Conservation (phyloP, 2,329 filamentous ascomycete genomes). For the Aspergillus thermomutatus region DNA sequence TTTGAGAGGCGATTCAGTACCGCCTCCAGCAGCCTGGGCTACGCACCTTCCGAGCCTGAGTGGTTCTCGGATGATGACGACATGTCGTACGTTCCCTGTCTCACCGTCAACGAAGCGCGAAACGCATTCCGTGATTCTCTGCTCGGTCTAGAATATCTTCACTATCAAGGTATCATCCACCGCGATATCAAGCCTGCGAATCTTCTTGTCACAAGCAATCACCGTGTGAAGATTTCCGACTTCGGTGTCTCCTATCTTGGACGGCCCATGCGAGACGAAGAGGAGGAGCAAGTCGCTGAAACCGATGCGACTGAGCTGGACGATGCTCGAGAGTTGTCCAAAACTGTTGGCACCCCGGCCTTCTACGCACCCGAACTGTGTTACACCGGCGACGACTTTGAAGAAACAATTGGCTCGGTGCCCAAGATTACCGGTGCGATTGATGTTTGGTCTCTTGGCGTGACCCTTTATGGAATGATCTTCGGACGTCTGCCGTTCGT, state of each 20-base stretch:
- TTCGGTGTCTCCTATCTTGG: slow-evolving; percentile 98
- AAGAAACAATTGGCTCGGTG: slow-evolving; percentile 50
- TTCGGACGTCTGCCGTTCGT: slow-evolving; percentile 92
- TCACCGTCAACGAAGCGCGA: slow-evolving; percentile 79
- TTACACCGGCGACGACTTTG: slow-evolving; percentile 70
- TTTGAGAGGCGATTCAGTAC: slow-evolving; percentile 74
- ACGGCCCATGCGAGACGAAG: slow-evolving; percentile 76
- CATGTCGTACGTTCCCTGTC: slow-evolving; percentile 87
- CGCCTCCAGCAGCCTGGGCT: slow-evolving; percentile 61
- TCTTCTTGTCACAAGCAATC: slow-evolving; percentile 77
- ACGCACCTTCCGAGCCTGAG: slow-evolving; percentile 44
- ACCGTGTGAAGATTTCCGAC: slow-evolving; percentile 94
- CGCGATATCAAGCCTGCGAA: slow-evolving; percentile 88
- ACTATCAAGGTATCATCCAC: slow-evolving; percentile 81
- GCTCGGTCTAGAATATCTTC: slow-evolving; percentile 86
- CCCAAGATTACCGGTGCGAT: slow-evolving; percentile 88
- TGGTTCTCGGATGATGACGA: slow-evolving; percentile 64
- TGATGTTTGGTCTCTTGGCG: slow-evolving; percentile 94
- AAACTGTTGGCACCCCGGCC: slow-evolving; percentile 94
- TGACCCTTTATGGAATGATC: slow-evolving; percentile 93
- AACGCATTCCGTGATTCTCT: slow-evolving; percentile 89
- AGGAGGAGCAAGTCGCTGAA: slow-evolving; percentile 73
- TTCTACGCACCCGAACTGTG: slow-evolving; percentile 98
- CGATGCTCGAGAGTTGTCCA: slow-evolving; percentile 92
- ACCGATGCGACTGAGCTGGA: slow-evolving; percentile 84